Evolutionary conservation across 371 early-diverging fungal genomes (phyloP).

Genomic region (Zopfochytrium polystomum): DNA sequence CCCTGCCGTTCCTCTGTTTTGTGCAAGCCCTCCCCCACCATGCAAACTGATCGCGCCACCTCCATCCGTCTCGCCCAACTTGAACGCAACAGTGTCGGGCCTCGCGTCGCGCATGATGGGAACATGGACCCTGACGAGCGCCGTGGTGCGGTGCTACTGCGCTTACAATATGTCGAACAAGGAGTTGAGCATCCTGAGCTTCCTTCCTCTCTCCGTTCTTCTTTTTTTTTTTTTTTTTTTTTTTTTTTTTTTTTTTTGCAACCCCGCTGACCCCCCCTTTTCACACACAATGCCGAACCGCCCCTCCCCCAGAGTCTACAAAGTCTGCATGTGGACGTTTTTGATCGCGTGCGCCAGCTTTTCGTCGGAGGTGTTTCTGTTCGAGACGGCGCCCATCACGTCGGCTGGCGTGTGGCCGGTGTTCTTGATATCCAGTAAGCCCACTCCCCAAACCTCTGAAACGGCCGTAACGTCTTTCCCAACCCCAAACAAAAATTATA

Average conservation of each 20-base stretch:
- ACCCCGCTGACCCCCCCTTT: not conserved
- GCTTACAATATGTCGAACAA: conserved; percentile 70
- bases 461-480: too few relatives aligned
- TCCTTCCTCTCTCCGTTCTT: not conserved
- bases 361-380: conserved; percentile 64
- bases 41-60: not conserved
- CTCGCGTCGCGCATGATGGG: conserved; percentile 73
- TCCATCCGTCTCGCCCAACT: not conserved
- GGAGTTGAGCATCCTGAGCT: conserved; percentile 37
- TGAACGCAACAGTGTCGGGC: conserved; percentile 56
- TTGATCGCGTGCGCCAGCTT: conserved; percentile 68
- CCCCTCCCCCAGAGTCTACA: conserved; percentile 57
- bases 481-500: too few relatives aligned
- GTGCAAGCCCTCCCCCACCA: not conserved
- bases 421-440: conserved; percentile 67
- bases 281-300: not conserved
- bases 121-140: conserved; percentile 73
- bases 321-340: conserved; percentile 68
- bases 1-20: too few relatives aligned
- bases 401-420: conserved; percentile 65
- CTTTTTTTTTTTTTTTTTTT: conserved; percentile 12
- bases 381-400: conserved; percentile 56
- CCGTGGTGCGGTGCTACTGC: conserved; percentile 70
- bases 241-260: not conserved
- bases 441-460: too few relatives aligned